phyloP scores from a whole-genome alignment of 2,329 filamentous ascomycete genomes.

The Exophiala sp. region DNA sequence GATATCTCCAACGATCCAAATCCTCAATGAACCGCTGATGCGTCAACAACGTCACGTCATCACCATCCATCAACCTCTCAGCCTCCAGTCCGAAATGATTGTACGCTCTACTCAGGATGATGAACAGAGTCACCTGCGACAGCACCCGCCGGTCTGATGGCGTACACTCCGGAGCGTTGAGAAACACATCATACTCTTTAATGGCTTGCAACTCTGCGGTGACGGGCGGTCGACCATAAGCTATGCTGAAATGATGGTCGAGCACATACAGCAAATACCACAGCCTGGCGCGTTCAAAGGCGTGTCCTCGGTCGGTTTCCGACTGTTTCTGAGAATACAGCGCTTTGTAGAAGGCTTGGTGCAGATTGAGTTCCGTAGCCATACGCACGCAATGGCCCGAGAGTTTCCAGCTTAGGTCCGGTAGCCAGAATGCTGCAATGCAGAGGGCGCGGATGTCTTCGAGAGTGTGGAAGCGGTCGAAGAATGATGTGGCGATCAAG shows the following conservation, averaged over 20 bases:
- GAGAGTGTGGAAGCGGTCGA: slow-evolving; percentile 52
- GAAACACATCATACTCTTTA: slow-evolving; percentile 52
- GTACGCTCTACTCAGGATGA: slow-evolving; percentile 53
- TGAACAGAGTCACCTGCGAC: slow-evolving; percentile 54
- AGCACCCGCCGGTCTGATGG: slow-evolving; percentile 52
- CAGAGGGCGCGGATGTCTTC: slow-evolving; percentile 56
- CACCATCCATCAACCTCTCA: slow-evolving; percentile 26
- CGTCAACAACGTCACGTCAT: slow-evolving; percentile 39
- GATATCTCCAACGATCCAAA: slow-evolving; percentile 49
- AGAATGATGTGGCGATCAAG: slow-evolving; percentile 52
- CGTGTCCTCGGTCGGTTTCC: slow-evolving; percentile 17
- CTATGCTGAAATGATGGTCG: slow-evolving; percentile 59
- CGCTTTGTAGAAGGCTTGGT: slow-evolving; percentile 49
- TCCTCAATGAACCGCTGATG: slow-evolving; percentile 42
- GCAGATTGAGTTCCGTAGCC: slow-evolving; percentile 53
- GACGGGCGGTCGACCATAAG: slow-evolving; percentile 55
- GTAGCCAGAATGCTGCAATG: slow-evolving; percentile 58
- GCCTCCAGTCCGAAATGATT: slow-evolving; percentile 53
- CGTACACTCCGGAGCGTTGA: slow-evolving; percentile 48
- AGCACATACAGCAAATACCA: slow-evolving; percentile 62
- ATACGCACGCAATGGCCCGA: slow-evolving; percentile 55
- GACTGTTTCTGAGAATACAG: slow-evolving; percentile 45
- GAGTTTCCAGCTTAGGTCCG: slow-evolving; percentile 57
- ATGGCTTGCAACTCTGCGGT: slow-evolving; percentile 55
- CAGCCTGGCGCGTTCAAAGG: slow-evolving; percentile 50